Evolutionary conservation across 805 yeast species (phyloP), one percentile per base, ranked within the genome.

Genomic region (Wickerhamiella allomyrinae): DNA sequence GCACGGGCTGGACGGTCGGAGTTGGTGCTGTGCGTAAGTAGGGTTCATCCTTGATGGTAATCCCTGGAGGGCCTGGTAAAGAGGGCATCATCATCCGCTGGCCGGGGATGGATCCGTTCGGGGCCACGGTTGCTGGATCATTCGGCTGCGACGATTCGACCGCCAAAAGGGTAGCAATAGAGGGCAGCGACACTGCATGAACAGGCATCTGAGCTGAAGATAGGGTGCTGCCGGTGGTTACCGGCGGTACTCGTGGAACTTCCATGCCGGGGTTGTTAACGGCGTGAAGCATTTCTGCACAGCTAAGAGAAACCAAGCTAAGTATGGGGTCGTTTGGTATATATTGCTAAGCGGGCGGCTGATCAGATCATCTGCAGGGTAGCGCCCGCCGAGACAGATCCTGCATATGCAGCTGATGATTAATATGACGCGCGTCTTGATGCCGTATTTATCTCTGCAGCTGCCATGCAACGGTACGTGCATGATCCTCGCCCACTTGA

Each of bases 301-400:
- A 11, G 17, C 5, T 4, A 27, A 27, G 8, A 11, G 5, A 17
- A 27, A 27, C 15, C 31, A 11, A 11, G 31, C 13, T 9, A n/a
- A 17, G 15, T n/a, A 7, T 7, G 8, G 31, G 31, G 31, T n/a
- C 31, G 31, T 27, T 27, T 27, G 31, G 31, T 27, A 27, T 27
- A 27, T 27, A 27, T 27, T 27, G 31, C 31, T 27, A 27, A 27
- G 31, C 31, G 31, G 31, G 31, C 31, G 14, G n/a, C 17, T 7
- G 31, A 27, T 27, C 31, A 27, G 31, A 27, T 27, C 31, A 27
- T 17, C 31, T 27, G 31, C 31, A 27, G 31, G 31, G 31, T 27
- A 27, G 31, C 31, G 15, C 17, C 17, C 31, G 31, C 31, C 31
- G 31, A 27, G 31, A 27, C 31, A 17, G 31, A 27, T 7, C 13